Evolutionary conservation across 345 rosid species (phyloP), one percentile per base, ranked within the genome.

Genomic region (Acer campestre): DNA sequence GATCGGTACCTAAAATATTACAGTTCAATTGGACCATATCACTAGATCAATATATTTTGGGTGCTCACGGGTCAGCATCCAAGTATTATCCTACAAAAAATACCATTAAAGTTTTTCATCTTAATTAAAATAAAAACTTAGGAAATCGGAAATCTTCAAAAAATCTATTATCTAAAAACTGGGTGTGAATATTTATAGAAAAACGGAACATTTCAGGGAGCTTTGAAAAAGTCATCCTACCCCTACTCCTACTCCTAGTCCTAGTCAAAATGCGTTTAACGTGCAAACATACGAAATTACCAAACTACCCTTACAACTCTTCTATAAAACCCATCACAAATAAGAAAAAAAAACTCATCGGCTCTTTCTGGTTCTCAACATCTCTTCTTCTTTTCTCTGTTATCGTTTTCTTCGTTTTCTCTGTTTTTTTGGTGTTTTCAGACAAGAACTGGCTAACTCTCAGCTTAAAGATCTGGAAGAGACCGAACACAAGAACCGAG

Each of bases 361-460:
- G 82, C 71, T 59, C 35, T 25, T 17, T 67, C 80, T 74, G 79
- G 79, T 82, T 70, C 4, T 35, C 4, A 0, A 35, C 4, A 11
- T 0, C 1, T 0, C 42, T 7, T 4, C 35, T 64, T 11, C 17
- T 1, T 59, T 20, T 31, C 23, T 16, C 9, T 17, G 5, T 18
- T 7, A 7, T 1, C 22, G 27, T 35, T 35, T 35, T 35, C 38
- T 35, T 35, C 38, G 25, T 18, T 38, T 1, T 2, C 31, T 79
- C 23, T 16, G 4, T 23, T 14, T 31, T 22, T 1, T 4, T 16
- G 35, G 61, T 4, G 44, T 62, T 75, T 23, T 73, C 10, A 11
- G 46, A 70, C 89, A 76, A 80, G 95, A 89, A 84, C 98, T 95
- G 99, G 99, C 94, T 83, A 79, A 82, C 87, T 42, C 85, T 7